phyloP scores from a whole-genome alignment of 805 yeast genomes.

The Saccharomycopsis lassenensis region DNA sequence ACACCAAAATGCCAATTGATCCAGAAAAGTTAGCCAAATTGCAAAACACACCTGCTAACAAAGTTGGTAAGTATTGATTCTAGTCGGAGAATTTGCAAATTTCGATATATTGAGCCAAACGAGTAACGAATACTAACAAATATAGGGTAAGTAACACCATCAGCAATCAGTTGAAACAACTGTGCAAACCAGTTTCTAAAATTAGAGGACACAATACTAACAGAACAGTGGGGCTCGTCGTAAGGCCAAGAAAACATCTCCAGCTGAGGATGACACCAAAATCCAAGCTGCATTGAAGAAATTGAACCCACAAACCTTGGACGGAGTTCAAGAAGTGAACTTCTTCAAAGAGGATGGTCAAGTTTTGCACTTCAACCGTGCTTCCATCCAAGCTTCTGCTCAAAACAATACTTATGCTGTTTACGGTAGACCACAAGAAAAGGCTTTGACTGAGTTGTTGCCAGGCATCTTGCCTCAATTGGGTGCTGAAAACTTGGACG shows the following conservation, averaged over 20 bases:
- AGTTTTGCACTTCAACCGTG: conserved; percentile 92
- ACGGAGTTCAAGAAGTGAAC: conserved; percentile 93
- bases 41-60: conserved; percentile 75
- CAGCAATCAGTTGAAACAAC: no score
- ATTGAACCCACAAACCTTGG: conserved; percentile 79
- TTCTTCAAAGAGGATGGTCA: conserved; percentile 95
- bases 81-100: no score
- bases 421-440: conserved; percentile 92
- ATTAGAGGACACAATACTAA: no score
- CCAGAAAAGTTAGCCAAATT: conserved; percentile 90
- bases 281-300: conserved; percentile 81
- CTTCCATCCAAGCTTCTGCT: conserved; percentile 89
- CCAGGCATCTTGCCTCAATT: conserved; percentile 93
- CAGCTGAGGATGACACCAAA: conserved; percentile 78
- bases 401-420: conserved; percentile 87
- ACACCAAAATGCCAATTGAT: conserved; percentile 74
- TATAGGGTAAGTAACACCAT: no score
- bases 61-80: conserved; percentile 61
- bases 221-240: conserved; percentile 65
- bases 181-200: no score
- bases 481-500: conserved; percentile 90
- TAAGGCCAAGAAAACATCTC: conserved; percentile 69
- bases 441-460: conserved; percentile 81
- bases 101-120: no score
- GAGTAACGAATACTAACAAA: no score